Conservation (phyloP, 2,329 filamentous ascomycete genomes). For the Diaporthe helianthi region DNA sequence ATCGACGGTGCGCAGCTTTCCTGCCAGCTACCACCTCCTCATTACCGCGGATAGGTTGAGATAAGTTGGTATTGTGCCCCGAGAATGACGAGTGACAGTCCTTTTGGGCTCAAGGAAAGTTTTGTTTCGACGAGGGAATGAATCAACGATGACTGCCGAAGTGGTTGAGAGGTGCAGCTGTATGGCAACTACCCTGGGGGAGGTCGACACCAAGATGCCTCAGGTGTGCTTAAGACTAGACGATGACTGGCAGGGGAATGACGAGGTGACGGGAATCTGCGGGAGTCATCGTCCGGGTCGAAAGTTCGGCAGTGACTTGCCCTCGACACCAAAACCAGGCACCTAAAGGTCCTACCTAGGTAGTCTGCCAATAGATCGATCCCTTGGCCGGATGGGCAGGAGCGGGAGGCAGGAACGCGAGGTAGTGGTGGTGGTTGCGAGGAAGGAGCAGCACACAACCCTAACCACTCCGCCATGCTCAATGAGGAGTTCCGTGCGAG, state of each 20-base stretch:
- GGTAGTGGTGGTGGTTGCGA: not conserved
- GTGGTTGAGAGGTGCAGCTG: not conserved
- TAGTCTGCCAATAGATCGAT: not conserved
- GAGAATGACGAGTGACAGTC: not conserved
- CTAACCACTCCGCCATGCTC: not conserved
- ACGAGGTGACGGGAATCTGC: not conserved
- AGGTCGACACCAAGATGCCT: not conserved
- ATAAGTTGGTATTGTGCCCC: not conserved
- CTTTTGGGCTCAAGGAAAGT: too few relatives aligned
- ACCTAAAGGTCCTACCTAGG: not conserved
- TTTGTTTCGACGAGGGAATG: not conserved
- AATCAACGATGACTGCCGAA: not conserved
- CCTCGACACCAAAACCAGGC: not conserved
- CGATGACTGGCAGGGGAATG: not conserved
- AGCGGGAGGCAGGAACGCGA: not conserved
- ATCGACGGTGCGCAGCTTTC: not conserved
- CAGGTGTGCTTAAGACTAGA: not conserved
- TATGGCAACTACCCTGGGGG: too few relatives aligned
- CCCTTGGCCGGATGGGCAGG: not conserved
- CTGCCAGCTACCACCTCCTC: not conserved
- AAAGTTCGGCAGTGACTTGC: not conserved
- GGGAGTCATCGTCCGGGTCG: not conserved
- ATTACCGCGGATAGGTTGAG: not conserved
- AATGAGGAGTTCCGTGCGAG: not conserved
- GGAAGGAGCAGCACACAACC: not conserved